Percentiles rank a stretch among this genome's conserved stretches.
Evolutionary conservation across 2,329 filamentous ascomycete genomes (phyloP).

Genomic region (Beauveria varroae): DNA sequence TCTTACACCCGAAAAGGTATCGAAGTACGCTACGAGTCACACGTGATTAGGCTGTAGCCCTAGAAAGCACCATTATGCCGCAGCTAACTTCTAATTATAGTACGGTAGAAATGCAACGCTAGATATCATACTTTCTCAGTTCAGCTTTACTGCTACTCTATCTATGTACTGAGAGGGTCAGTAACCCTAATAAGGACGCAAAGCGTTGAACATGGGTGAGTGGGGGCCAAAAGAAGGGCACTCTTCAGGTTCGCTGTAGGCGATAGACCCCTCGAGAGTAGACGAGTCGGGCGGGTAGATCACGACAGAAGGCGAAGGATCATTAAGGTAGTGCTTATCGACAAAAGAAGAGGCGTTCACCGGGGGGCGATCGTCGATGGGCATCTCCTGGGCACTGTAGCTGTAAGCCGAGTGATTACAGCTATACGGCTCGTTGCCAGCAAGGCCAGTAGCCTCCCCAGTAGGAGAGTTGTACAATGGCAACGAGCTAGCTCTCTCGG

Average conservation of each 20-base stretch:
- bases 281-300: constrained; percentile 57
- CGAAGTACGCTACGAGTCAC: no score
- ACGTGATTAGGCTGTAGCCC: no score
- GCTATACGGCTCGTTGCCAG: constrained; percentile 36
- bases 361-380: constrained; percentile 47
- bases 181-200: constrained; percentile 26
- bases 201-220: constrained; percentile 38
- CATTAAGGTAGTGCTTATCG: constrained; percentile 51
- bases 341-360: constrained; percentile 48
- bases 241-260: constrained; percentile 57
- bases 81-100: no score
- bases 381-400: constrained; percentile 57
- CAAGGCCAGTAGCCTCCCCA: constrained; percentile 36
- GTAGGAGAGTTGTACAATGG: constrained; percentile 50
- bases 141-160: no score
- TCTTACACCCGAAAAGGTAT: no score
- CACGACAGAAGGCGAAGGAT: constrained; percentile 54
- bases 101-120: no score
- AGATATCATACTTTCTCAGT: no score
- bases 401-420: constrained; percentile 53
- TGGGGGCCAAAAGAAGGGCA: constrained; percentile 43
- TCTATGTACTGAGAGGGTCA: no score
- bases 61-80: no score
- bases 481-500: constrained; percentile 51
- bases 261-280: constrained; percentile 53